Evolutionary conservation across 176 grass and related monocot species (phyloP), one percentile per base, ranked within the genome.

Genomic region (Neostapfia colusana): DNA sequence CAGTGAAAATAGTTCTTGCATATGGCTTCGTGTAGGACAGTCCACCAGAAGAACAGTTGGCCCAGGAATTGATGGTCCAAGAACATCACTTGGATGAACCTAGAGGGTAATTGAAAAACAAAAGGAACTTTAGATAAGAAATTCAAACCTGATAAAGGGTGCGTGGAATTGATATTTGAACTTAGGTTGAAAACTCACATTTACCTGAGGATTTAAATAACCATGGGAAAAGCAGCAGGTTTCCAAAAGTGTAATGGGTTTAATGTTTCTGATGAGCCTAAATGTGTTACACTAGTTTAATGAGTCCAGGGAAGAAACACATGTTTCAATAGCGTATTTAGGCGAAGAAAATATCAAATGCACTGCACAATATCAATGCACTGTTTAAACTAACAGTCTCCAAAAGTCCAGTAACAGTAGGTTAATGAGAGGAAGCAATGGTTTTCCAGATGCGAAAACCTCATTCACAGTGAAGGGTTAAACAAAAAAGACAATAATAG

Each of bases 61-160:
- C 69, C 95, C 91, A 80, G 89, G 85, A 81, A 80, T 76, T 76
- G 91, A 82, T 1, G 85, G 89, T 10, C 79, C 89, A 44, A 98
- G 87, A 78, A 98, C 95, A 74, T 98, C 95, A 77, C 76, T 88
- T 76, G 95, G 91, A 84, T 92, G 83, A 81, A 98, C 91, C 95
- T 98, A 78, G 40, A 79, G 57, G 36, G 72, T 68, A 81, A 83
- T 79, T 63, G 42, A 69, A 49, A 80, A 77, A 73, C 21, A 60
- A 39, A 74, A 88, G 4, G 11, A 58, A 63, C 13, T 71, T 88
- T 50, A 78, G 31, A 63, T 10, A 74, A 45, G 38, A 55, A 70
- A 57, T 58, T 12, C 27, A 78, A 81, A 24, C 25, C 43, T 71
- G 27, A 40, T 65, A 57, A 73, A 46, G 39, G 15, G 34, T 15